These are phyloP conservation scores for Solanum rostratum DNA, from an alignment of 257 asterid genomes.

Conservation along the genomic window DNA sequence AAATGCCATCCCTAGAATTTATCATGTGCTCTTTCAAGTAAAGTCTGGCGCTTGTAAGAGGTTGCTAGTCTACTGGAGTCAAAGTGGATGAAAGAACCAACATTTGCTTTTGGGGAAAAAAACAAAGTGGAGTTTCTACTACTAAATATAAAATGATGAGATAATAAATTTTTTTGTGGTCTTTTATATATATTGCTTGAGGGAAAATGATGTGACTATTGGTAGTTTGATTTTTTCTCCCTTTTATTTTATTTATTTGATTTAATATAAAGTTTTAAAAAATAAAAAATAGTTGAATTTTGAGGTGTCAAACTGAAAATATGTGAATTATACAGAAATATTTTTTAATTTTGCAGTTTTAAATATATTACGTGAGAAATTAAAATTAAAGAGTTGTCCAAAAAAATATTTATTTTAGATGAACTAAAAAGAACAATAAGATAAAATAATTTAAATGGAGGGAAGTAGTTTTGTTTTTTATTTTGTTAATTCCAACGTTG, in stretches of 20 bases:
- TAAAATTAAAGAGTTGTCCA: background rate
- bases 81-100: background rate
- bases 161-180: background rate
- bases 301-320: background rate
- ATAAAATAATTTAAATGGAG: background rate
- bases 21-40: background rate
- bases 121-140: background rate
- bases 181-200: background rate
- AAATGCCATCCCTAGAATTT: background rate
- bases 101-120: background rate
- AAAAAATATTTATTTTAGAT: background rate
- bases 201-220: background rate
- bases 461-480: background rate
- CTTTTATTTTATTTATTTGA: background rate
- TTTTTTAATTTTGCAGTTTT: background rate
- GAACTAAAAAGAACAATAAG: background rate
- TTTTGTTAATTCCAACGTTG: background rate
- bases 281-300: no score
- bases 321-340: no score
- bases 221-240: background rate
- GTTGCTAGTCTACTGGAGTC: background rate
- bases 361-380: background rate
- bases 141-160: background rate
- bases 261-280: background rate
- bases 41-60: background rate